These are phyloP conservation scores for Lactarius pseudohatsudake DNA, from an alignment of 768 basidiomycete species.

Conservation along the genomic window DNA sequence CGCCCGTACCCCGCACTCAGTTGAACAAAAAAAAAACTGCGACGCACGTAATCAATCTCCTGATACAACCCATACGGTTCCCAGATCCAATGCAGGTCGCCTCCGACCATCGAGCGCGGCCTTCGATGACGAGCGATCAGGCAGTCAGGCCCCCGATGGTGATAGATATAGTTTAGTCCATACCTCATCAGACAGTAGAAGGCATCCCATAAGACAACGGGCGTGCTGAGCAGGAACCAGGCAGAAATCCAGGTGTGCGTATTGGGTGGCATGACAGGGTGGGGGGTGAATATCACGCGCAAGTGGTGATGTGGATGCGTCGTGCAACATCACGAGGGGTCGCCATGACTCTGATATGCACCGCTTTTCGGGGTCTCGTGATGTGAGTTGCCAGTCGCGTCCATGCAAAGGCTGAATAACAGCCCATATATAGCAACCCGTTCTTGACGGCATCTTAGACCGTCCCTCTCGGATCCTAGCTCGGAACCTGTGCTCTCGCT, in stretches of 20 bases:
- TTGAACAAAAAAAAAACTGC: slow-evolving; percentile 13
- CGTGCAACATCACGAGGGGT: neutral
- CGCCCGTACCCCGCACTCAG: slow-evolving; percentile 4
- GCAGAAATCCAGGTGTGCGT: slow-evolving; percentile 33
- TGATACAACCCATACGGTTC: slow-evolving; percentile 78
- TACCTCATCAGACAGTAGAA: slow-evolving; percentile 81
- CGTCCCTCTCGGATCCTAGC: neutral
- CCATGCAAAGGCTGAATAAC: neutral
- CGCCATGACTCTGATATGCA: neutral
- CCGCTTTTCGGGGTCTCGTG: slow-evolving; percentile 3
- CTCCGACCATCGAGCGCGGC: slow-evolving; percentile 83
- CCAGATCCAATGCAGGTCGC: slow-evolving; percentile 93
- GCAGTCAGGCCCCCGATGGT: neutral
- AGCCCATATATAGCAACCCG: neutral
- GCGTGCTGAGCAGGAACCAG: slow-evolving; percentile 54
- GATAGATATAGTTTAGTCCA: slow-evolving; percentile 4
- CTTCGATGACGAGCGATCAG: slow-evolving; percentile 39
- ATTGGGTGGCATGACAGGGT: slow-evolving; percentile 31
- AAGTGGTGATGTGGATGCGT: neutral
- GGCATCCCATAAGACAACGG: slow-evolving; percentile 76
- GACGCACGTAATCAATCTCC: slow-evolving; percentile 49
- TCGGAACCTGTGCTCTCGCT: neutral
- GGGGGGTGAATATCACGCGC: neutral
- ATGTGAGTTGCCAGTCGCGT: slow-evolving; percentile 5
- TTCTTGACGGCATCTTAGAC: neutral